Conservation (phyloP, 441 rosid species). For the Omphalea diandra region DNA sequence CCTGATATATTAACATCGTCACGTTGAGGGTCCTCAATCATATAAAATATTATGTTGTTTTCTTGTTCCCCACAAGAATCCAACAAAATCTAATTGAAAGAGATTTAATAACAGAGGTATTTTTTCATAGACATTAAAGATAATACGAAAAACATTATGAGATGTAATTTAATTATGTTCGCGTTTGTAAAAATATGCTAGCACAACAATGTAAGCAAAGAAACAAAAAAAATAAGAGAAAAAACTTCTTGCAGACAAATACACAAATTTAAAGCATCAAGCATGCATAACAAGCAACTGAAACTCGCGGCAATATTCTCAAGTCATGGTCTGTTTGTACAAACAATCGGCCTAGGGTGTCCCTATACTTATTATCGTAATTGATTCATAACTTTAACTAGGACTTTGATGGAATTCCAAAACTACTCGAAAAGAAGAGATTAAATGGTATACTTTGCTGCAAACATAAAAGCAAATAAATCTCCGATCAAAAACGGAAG, state of each 20-base stretch:
- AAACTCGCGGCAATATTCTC: background rate
- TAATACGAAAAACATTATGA: background rate
- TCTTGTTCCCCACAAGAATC: background rate
- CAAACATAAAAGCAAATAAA: too few relatives aligned
- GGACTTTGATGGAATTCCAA: too few relatives aligned
- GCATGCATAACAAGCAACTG: background rate
- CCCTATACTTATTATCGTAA: background rate
- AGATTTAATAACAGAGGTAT: background rate
- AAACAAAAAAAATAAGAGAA: background rate
- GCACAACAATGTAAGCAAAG: background rate
- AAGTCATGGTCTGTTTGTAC: background rate
- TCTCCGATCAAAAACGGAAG: background rate
- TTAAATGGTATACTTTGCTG: too few relatives aligned
- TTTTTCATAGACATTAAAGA: background rate
- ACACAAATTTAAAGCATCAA: background rate
- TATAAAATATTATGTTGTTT: too few relatives aligned
- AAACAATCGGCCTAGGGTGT: background rate
- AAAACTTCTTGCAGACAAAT: background rate
- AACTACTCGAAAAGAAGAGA: too few relatives aligned
- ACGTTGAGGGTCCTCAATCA: too few relatives aligned
- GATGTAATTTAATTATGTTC: background rate
- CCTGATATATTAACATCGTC: background rate
- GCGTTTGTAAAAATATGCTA: background rate
- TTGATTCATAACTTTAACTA: too few relatives aligned
- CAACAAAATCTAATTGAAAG: background rate